Evolutionary conservation across 805 yeast species (phyloP).

Genomic region (Metschnikowia peoriensis): DNA sequence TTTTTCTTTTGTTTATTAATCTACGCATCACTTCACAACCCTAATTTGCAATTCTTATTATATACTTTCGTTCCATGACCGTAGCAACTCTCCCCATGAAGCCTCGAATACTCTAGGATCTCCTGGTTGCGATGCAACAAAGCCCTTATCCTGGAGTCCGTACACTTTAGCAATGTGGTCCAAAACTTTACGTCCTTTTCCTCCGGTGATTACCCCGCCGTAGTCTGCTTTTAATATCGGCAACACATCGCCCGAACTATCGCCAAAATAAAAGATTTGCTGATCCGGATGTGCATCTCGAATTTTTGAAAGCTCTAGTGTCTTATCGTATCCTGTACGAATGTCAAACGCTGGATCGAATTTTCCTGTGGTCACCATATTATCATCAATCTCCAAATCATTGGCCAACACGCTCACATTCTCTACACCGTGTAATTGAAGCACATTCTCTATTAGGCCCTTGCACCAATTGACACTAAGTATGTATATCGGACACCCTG

Average conservation of each 20-base stretch:
- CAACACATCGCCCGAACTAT: slow-evolving; percentile 54
- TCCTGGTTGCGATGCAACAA: neutral
- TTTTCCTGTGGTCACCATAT: slow-evolving; percentile 29
- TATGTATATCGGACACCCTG: slow-evolving; percentile 38
- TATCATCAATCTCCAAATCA: slow-evolving; percentile 44
- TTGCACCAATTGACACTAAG: slow-evolving; percentile 66
- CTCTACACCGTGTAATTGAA: slow-evolving; percentile 20
- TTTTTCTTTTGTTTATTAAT: neutral
- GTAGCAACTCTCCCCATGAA: too few species aligned
- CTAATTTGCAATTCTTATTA: neutral
- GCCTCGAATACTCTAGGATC: slow-evolving; percentile 6
- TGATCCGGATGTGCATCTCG: slow-evolving; percentile 9
- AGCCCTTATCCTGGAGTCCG: neutral
- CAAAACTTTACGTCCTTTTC: slow-evolving; percentile 11
- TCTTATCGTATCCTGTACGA: slow-evolving; percentile 57
- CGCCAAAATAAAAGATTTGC: slow-evolving; percentile 53
- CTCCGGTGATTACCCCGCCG: slow-evolving; percentile 47
- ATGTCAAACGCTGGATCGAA: slow-evolving; percentile 25
- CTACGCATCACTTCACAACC: too few species aligned
- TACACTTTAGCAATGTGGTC: neutral
- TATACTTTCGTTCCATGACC: too few species aligned
- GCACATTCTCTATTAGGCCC: slow-evolving; percentile 39
- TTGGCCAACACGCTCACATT: slow-evolving; percentile 43
- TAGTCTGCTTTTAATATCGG: slow-evolving; percentile 45
- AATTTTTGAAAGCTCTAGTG: slow-evolving; percentile 19